Evolutionary conservation across 129 eudicot genomes (phyloP), one percentile per base, ranked within the genome.

Genomic region (Ambrosia artemisiifolia): DNA sequence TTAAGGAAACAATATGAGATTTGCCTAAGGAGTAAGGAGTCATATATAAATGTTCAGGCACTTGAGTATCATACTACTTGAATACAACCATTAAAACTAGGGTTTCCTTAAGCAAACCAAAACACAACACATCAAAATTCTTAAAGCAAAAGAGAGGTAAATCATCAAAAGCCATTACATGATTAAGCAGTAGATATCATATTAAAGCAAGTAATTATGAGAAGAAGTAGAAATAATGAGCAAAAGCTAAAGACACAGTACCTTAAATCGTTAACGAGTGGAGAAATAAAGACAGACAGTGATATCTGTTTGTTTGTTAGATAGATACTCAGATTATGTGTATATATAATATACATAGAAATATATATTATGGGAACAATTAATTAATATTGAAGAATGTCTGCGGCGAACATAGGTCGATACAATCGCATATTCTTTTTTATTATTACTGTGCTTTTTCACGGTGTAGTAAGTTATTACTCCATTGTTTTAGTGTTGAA

Each of bases 341-440:
- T 24, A 24, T 24, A 7, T n/a, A 18, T 17, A 40, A 40, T 40
- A 40, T 40, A 7, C 44, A 40, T 10, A 7, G 44, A 40, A 7
- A 40, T 46, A 46, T 46, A 46, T 24, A 24, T 24, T 24, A 24
- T 46, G 50, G 50, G 50, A 14, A 11, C n/a, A 46, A 46, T 11
- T 42, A 47, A n/a, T 19, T 42, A 47, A n/a, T 19, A 64, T 72
- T 61, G 42, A 77, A 42, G 75, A 77, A 70, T 72, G 86, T 82
- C 82, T 69, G 80, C 81, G 34, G 74, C 48, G 84, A 79, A 24
- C 28, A 24, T 24, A 24, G 28, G 0, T 24, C 28, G 28, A 24
- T 24, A 85, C 80, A 74, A 72, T 59, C 70, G 66, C 85, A 85
- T 85, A 81, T 84, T 84, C 88, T 54, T 49, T 64, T 78, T 33